Conservation (phyloP, 441 rosid species). For the Croton setiger region DNA sequence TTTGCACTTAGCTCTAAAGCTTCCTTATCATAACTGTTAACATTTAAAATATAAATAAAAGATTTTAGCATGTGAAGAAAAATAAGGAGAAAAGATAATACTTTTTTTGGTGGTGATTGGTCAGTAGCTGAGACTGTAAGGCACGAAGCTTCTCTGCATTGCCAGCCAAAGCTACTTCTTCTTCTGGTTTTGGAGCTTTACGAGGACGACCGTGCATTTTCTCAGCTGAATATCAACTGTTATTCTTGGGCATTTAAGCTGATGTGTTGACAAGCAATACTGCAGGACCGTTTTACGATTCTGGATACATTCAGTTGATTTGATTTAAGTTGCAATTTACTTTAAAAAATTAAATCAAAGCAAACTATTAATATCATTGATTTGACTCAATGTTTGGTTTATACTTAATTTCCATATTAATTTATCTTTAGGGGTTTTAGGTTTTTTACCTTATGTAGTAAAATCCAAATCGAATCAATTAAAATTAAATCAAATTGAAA, state of each 20-base stretch:
- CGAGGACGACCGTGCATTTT: slow-evolving; percentile 93
- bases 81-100: slow-evolving; percentile 13
- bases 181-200: slow-evolving; percentile 54
- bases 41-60: not conserved
- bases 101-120: slow-evolving; percentile 61
- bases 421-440: no score
- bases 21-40: slow-evolving; percentile 67
- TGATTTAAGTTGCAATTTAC: no score
- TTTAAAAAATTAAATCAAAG: no score
- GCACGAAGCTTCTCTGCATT: slow-evolving; percentile 61
- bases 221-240: not conserved
- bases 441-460: no score
- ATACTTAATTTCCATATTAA: no score
- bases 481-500: no score
- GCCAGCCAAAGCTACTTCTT: slow-evolving; percentile 55
- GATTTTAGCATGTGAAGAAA: not conserved
- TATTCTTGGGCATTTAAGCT: not conserved
- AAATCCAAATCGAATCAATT: no score
- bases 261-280: not conserved
- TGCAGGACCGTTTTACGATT: no score
- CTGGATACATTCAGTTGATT: no score
- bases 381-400: no score
- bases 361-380: no score
- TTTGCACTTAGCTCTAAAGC: slow-evolving; percentile 72
- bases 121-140: slow-evolving; percentile 63